Percentiles rank a stretch among this genome's conserved stretches.
phyloP scores from a whole-genome alignment of 345 rosid genomes.

The Aquilaria yunnanensis region DNA sequence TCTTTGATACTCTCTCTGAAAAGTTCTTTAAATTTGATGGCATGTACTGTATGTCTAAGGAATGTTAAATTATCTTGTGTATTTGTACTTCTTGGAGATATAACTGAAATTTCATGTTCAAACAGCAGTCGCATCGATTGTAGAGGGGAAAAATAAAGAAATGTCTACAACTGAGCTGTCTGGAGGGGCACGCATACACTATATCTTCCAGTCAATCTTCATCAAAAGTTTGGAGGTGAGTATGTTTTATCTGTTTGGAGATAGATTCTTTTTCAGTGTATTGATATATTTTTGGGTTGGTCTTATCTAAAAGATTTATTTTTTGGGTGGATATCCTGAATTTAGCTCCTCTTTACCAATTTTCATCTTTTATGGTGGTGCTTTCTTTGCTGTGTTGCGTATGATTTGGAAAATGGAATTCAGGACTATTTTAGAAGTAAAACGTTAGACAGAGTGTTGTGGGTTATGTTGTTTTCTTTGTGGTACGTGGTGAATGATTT shows the following conservation, averaged over 20 bases:
- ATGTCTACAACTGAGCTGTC: slow-evolving; percentile 91
- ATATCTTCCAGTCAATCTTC: slow-evolving; percentile 83
- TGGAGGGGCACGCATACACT: slow-evolving; percentile 93
- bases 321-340: too few relatives aligned
- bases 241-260: background rate
- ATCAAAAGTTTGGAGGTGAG: slow-evolving; percentile 90
- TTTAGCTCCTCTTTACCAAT: too few relatives aligned
- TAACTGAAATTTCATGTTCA: slow-evolving; percentile 14
- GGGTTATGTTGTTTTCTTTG: too few relatives aligned
- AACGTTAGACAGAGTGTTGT: too few relatives aligned
- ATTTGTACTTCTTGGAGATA: slow-evolving; percentile 7
- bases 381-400: too few relatives aligned
- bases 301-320: too few relatives aligned
- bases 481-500: too few relatives aligned
- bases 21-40: background rate
- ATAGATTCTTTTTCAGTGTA: too few relatives aligned
- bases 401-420: too few relatives aligned
- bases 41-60: background rate
- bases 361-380: too few relatives aligned
- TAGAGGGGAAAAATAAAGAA: slow-evolving; percentile 90
- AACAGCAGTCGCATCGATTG: slow-evolving; percentile 80
- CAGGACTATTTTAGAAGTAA: too few relatives aligned
- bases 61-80: background rate
- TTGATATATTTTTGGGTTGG: too few relatives aligned
- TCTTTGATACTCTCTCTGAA: slow-evolving; percentile 2